Evolutionary conservation across 2,329 filamentous ascomycete species (phyloP), one percentile per base, ranked within the genome.

Genomic region (Parastagonospora nodorum): DNA sequence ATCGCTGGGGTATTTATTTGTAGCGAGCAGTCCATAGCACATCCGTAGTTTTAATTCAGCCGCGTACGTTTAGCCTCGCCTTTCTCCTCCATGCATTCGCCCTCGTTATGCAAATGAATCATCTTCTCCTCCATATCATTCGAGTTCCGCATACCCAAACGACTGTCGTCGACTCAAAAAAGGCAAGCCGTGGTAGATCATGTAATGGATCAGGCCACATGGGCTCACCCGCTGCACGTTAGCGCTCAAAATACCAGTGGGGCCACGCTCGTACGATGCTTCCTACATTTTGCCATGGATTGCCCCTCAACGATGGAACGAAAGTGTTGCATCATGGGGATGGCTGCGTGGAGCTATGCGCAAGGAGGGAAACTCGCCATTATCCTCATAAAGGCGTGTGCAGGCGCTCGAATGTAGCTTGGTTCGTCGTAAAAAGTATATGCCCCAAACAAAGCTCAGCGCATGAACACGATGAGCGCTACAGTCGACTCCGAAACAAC

Each of bases 221-320:
- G 39, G 41, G 55, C 55, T 57, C 56, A 59, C 42, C 51, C 48
- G 56, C 50, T 33, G 29, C 36, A 37, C 37, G 39, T 52, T 47
- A 51, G 53, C 49, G 48, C 16, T 54, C 44, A 37, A 48, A 31
- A 35, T 33, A 50, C 35, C 48, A 50, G 44, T 46, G 49, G 36
- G 36, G 41, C 41, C 39, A 31, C 29, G 15, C 49, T 52, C 49
- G 49, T 52, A 52, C 53, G 58, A 61, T 55, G 43, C 37, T 36
- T 19, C 30, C 27, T 32, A n/a, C 24, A n/a, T 35, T 41, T 42
- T 37, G 44, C 48, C 38, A 32, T 36, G 8, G 27, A 10, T 19
- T 24, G n/a, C 15, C 33, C 31, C 33, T 30, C 31, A 27, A 45
- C 30, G 19, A 14, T 4, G 12, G 29, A 27, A 8, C 37, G 16